Evolutionary conservation across 805 yeast genomes (phyloP).

Genomic region (Candida tallmaniae): DNA sequence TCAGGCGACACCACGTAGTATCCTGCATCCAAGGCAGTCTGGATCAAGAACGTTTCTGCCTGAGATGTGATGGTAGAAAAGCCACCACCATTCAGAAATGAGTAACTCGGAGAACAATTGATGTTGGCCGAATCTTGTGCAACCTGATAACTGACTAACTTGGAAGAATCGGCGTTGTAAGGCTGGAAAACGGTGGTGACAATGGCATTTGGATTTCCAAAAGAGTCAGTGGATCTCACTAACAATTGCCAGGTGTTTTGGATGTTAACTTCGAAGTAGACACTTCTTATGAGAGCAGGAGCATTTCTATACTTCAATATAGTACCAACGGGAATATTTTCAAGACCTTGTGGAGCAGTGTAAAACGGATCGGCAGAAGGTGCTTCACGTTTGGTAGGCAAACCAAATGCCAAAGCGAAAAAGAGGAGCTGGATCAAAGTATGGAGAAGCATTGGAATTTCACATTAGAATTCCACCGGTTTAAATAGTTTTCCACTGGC

Average conservation of each 20-base stretch:
- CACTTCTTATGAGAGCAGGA: conserved; percentile 16
- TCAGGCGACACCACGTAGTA: conserved; percentile 32
- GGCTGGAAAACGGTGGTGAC: conserved; percentile 28
- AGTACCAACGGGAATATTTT: conserved; percentile 17
- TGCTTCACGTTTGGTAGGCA: background rate
- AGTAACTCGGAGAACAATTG: conserved; percentile 26
- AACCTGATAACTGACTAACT: conserved; percentile 23
- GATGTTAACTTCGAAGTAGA: conserved; percentile 16
- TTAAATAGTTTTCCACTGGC: too few species aligned
- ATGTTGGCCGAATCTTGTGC: conserved; percentile 25
- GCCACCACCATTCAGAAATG: conserved; percentile 13
- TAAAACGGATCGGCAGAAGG: conserved; percentile 23
- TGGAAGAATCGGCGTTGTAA: conserved; percentile 21
- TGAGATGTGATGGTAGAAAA: conserved; percentile 10
- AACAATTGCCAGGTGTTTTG: conserved; percentile 20
- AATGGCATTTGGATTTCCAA: conserved; percentile 22
- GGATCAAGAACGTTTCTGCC: conserved; percentile 15
- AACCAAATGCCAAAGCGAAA: background rate
- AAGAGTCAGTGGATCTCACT: conserved; percentile 19
- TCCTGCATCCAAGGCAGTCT: conserved; percentile 22
- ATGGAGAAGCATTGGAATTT: too few species aligned
- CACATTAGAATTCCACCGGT: too few species aligned
- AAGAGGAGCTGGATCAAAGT: too few species aligned
- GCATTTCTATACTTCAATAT: conserved; percentile 18
- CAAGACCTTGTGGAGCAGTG: conserved; percentile 18